phyloP scores from a whole-genome alignment of 1,284 basidiomycete genomes.

The Apiotrichum veenhuisii region DNA sequence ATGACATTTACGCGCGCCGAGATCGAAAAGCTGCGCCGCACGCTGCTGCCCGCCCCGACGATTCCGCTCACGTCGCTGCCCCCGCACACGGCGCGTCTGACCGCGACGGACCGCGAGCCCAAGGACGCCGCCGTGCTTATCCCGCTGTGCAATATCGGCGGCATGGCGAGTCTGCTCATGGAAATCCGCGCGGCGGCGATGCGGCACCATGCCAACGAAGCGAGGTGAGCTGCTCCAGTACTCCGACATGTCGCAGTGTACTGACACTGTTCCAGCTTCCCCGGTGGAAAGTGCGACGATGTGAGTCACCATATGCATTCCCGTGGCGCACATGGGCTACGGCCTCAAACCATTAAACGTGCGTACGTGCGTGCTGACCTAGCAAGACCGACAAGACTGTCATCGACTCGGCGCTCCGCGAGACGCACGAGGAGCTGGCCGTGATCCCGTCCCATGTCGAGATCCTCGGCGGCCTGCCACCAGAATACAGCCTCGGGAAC shows the following conservation, averaged over 20 bases:
- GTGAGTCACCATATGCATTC: background rate
- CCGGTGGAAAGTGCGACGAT: conserved; percentile 11
- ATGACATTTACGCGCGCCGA: conserved; percentile 27
- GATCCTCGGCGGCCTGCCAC: conserved; percentile 35
- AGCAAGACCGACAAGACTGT: conserved; percentile 23
- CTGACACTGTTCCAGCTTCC: conserved; percentile 9
- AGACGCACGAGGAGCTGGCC: conserved; percentile 40
- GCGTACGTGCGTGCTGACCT: background rate
- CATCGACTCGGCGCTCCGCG: conserved; percentile 35
- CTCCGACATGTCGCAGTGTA: too few species aligned
- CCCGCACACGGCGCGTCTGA: conserved; percentile 22
- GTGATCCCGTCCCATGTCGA: conserved; percentile 31
- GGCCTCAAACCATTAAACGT: too few species aligned
- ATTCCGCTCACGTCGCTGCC: conserved; percentile 19
- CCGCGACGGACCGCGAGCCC: background rate
- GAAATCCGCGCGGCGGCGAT: conserved; percentile 31
- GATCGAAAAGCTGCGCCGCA: conserved; percentile 19
- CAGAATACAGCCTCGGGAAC: conserved; percentile 44
- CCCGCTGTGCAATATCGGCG: conserved; percentile 39
- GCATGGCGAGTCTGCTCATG: conserved; percentile 33
- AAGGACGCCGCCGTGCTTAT: conserved; percentile 40
- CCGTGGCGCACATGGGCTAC: too few species aligned
- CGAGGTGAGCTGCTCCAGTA: conserved; percentile 29
- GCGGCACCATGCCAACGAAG: conserved; percentile 42
- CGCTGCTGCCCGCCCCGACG: conserved; percentile 19